Evolutionary conservation across 495 filamentous ascomycete genomes (phyloP).

Genomic region (Aspergillus sclerotiicarbonarius): DNA sequence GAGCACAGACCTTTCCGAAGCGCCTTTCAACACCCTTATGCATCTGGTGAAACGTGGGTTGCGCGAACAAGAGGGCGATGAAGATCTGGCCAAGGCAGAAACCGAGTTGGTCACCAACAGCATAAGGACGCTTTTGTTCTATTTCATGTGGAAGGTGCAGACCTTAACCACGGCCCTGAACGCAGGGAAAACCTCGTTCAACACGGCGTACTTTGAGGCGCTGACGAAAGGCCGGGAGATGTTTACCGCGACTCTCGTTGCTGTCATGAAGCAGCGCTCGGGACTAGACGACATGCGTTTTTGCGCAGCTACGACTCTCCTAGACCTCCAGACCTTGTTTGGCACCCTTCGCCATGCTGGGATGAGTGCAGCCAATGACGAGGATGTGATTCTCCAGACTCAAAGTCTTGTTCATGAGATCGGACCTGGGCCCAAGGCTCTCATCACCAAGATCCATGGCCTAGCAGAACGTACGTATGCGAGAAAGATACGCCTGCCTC

Average conservation of each 20-base stretch:
- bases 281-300: conserved; percentile 74
- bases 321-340: conserved; percentile 81
- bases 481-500: conserved; percentile 59
- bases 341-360: conserved; percentile 59
- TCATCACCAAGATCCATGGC: conserved; percentile 71
- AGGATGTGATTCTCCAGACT: conserved; percentile 50
- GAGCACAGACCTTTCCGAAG: conserved; percentile 41
- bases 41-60: conserved; percentile 65
- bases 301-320: conserved; percentile 66
- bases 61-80: conserved; percentile 54
- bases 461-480: conserved; percentile 73
- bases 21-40: conserved; percentile 67
- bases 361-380: conserved; percentile 41
- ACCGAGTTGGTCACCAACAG: conserved; percentile 71
- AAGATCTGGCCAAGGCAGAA: conserved; percentile 66
- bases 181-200: conserved; percentile 48
- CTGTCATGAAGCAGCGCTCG: conserved; percentile 56
- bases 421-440: conserved; percentile 49
- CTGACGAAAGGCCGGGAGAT: conserved; percentile 44
- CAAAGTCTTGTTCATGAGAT: conserved; percentile 65
- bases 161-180: conserved; percentile 37
- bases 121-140: conserved; percentile 72
- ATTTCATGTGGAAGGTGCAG: conserved; percentile 92
- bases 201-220: conserved; percentile 46
- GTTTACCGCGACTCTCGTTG: conserved; percentile 59